phyloP scores from a whole-genome alignment of 805 yeast genomes.

The Starmerella asiatica region DNA sequence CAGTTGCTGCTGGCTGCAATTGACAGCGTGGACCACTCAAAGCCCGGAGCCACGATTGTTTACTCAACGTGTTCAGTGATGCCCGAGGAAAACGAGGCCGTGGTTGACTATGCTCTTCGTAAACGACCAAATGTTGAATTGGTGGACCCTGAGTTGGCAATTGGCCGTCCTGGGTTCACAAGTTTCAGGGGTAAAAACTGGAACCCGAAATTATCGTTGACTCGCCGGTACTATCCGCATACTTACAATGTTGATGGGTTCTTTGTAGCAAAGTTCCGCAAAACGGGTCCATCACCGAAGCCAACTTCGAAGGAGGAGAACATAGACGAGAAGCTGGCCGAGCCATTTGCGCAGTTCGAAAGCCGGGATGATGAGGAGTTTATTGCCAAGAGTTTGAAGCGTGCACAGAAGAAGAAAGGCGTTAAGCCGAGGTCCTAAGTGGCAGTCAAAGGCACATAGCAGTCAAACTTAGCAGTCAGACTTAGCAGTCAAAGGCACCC shows the following conservation, averaged over 20 bases:
- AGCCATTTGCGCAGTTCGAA: conserved; percentile 74
- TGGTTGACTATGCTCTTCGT: conserved; percentile 92
- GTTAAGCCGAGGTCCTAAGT: conserved; percentile 23
- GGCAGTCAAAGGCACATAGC: too few relatives aligned
- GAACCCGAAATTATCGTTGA: conserved; percentile 58
- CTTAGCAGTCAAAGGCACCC: too few relatives aligned
- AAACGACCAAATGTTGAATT: conserved; percentile 92
- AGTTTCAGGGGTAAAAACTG: conserved; percentile 87
- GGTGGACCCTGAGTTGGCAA: conserved; percentile 81
- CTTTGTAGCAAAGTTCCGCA: conserved; percentile 91
- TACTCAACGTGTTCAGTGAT: conserved; percentile 98
- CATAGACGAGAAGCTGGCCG: conserved; percentile 62
- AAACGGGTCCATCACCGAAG: conserved; percentile 73
- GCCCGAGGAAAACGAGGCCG: conserved; percentile 97
- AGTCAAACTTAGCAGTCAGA: too few relatives aligned
- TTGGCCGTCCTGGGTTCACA: conserved; percentile 93
- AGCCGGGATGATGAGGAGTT: conserved; percentile 60
- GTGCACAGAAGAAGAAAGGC: conserved; percentile 27
- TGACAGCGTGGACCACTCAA: conserved; percentile 87
- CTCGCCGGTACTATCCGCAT: conserved; percentile 96
- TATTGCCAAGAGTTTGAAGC: conserved; percentile 42
- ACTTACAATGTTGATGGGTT: conserved; percentile 98
- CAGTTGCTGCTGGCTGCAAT: conserved; percentile 88
- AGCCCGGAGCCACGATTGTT: conserved; percentile 72
- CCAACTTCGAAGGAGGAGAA: conserved; percentile 66